Evolutionary conservation across 129 eudicot genomes (phyloP).

Genomic region (Arctium minus): DNA sequence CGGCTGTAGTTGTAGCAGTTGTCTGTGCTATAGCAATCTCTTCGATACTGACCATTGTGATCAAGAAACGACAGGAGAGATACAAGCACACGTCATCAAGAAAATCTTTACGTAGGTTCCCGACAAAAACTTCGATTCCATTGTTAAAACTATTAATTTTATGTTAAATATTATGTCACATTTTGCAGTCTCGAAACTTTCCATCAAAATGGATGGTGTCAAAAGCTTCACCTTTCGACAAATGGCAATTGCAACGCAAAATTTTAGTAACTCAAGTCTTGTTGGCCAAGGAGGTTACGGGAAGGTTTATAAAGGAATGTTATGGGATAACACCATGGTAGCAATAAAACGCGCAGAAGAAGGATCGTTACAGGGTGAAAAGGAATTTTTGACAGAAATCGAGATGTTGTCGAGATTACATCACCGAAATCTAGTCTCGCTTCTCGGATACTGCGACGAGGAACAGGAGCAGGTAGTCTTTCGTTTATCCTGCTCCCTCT

Average conservation of each 20-base stretch:
- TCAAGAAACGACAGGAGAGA: constrained; percentile 43
- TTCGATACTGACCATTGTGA: constrained; percentile 36
- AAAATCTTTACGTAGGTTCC: constrained; percentile 49
- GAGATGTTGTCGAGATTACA: constrained; percentile 79
- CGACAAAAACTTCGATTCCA: background rate
- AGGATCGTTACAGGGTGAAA: constrained; percentile 86
- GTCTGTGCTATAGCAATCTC: constrained; percentile 40
- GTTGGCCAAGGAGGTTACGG: constrained; percentile 96
- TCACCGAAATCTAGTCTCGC: constrained; percentile 80
- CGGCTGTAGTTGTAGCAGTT: constrained; percentile 34
- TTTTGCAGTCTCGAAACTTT: constrained; percentile 57
- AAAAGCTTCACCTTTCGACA: constrained; percentile 71
- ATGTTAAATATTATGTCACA: background rate
- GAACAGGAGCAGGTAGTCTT: constrained; percentile 69
- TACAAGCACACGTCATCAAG: constrained; percentile 38
- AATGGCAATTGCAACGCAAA: constrained; percentile 57
- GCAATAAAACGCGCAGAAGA: constrained; percentile 88
- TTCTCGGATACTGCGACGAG: constrained; percentile 86
- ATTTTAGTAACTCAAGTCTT: constrained; percentile 43
- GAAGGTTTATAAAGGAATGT: constrained; percentile 63
- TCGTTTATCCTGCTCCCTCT: background rate
- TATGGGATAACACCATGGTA: constrained; percentile 47
- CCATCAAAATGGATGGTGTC: constrained; percentile 67
- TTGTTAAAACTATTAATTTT: background rate
- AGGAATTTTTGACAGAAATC: constrained; percentile 84